Evolutionary conservation across 208 protist genomes (phyloP).

Genomic region (Giardia duodenalis): DNA sequence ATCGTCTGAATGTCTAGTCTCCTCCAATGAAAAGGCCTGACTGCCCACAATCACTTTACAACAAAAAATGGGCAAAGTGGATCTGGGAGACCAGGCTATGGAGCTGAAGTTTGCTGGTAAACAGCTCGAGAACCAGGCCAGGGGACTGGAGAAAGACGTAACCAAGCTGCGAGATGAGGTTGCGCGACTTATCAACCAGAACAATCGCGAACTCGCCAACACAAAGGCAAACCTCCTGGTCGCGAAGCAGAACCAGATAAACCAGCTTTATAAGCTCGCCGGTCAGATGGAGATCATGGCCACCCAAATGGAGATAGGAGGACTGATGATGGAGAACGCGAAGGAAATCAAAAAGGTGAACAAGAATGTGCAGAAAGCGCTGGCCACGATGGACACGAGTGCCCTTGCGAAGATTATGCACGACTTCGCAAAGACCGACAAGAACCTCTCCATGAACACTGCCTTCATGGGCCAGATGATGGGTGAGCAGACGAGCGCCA

Average conservation of each 20-base stretch:
- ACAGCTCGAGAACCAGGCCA: not conserved
- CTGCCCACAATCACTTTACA: too few species aligned
- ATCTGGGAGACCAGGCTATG: not conserved
- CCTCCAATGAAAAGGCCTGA: too few species aligned
- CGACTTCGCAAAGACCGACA: not conserved
- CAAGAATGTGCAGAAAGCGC: not conserved
- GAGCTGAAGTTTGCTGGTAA: constrained; percentile 6
- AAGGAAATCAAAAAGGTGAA: not conserved
- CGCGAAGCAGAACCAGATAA: not conserved
- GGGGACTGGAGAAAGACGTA: not conserved
- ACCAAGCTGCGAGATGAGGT: not conserved
- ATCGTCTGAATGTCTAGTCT: too few species aligned
- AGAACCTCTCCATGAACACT: not conserved
- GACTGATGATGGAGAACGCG: not conserved
- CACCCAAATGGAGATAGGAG: not conserved
- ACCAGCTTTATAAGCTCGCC: not conserved
- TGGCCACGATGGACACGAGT: not conserved
- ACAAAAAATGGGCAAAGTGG: not conserved
- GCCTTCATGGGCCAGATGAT: not conserved
- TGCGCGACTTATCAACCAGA: not conserved
- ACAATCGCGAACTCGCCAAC: not conserved
- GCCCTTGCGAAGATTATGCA: not conserved
- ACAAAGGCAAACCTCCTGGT: not conserved
- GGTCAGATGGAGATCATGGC: not conserved
- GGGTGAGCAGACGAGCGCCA: not conserved